Percentiles rank a stretch among this genome's conserved stretches.
Conservation (phyloP, 78 protist genomes). For the Polysphondylium violaceum region DNA sequence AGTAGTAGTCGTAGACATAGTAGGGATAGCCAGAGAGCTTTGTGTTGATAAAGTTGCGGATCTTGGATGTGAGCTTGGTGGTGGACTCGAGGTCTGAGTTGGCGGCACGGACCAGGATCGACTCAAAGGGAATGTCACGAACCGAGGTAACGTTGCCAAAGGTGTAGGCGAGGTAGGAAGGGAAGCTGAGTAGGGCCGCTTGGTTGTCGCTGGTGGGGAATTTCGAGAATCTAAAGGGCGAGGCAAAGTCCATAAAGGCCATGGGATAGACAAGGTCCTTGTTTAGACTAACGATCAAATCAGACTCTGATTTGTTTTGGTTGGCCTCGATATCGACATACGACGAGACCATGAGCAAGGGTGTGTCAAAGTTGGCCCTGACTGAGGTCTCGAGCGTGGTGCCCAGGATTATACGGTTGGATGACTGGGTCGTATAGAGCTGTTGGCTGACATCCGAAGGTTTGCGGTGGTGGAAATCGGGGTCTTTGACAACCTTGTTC, state of each 20-base stretch:
- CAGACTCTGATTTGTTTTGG: no score
- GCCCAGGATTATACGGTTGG: no score
- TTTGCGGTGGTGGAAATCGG: no score
- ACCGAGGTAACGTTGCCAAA: background rate
- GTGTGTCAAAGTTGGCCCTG: no score
- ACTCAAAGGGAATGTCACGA: slow-evolving; percentile 2
- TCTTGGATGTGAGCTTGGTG: background rate
- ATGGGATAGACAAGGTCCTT: slow-evolving; percentile 59
- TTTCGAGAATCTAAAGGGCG: slow-evolving; percentile 19
- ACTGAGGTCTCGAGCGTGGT: no score
- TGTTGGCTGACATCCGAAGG: no score
- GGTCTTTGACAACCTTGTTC: no score
- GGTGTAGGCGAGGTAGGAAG: slow-evolving; percentile 31
- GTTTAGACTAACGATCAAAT: no score
- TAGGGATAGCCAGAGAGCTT: background rate
- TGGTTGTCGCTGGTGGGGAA: slow-evolving; percentile 60
- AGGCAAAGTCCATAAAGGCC: slow-evolving; percentile 66
- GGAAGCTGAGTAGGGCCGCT: slow-evolving; percentile 73
- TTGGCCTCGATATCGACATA: no score
- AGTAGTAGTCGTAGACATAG: slow-evolving; percentile 26
- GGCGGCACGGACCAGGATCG: background rate
- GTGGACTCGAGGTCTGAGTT: background rate
- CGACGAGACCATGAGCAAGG: no score
- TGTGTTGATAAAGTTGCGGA: background rate
- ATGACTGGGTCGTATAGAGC: no score